Percentiles rank a stretch among this genome's conserved stretches.
Evolutionary conservation across 176 grass and related monocot genomes (phyloP).

Genomic region (Avena atlantica): DNA sequence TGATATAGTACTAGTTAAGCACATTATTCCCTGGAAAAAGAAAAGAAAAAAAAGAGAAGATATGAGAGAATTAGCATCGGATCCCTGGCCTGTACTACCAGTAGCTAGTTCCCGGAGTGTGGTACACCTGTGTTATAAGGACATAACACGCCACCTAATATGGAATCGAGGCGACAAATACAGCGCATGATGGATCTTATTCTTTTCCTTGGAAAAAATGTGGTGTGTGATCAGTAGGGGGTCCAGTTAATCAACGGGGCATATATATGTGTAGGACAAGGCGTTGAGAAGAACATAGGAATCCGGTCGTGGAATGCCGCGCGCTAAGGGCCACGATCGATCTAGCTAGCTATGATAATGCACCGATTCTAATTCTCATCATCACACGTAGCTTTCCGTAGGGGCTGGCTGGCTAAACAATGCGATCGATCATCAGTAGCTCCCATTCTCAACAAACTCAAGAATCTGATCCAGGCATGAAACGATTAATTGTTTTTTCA

Average conservation of each 20-base stretch:
- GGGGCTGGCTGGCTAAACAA: not conserved
- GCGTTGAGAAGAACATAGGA: constrained; percentile 30
- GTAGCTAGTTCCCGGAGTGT: not conserved
- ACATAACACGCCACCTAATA: constrained; percentile 51
- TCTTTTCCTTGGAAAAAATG: too few species aligned
- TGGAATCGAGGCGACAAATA: constrained; percentile 2
- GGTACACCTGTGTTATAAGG: constrained; percentile 18
- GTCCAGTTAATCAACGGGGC: not conserved
- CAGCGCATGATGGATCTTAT: not conserved
- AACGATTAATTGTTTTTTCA: not conserved
- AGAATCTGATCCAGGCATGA: not conserved
- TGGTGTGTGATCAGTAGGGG: constrained; percentile 28
- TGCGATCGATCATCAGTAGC: not conserved
- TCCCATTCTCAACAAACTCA: constrained; percentile 22
- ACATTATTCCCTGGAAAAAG: not conserved
- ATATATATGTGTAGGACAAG: constrained; percentile 25
- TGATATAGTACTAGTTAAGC: not conserved
- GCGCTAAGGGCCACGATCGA: constrained; percentile 3
- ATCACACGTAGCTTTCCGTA: not conserved
- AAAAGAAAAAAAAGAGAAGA: not conserved
- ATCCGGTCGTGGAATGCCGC: constrained; percentile 39
- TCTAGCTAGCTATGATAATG: not conserved
- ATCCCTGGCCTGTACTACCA: not conserved
- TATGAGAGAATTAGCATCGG: not conserved
- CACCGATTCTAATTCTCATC: constrained; percentile 15